Evolutionary conservation across 208 protist genomes (phyloP), one percentile per base, ranked within the genome.

Genomic region (Leishmania tarentolae): DNA sequence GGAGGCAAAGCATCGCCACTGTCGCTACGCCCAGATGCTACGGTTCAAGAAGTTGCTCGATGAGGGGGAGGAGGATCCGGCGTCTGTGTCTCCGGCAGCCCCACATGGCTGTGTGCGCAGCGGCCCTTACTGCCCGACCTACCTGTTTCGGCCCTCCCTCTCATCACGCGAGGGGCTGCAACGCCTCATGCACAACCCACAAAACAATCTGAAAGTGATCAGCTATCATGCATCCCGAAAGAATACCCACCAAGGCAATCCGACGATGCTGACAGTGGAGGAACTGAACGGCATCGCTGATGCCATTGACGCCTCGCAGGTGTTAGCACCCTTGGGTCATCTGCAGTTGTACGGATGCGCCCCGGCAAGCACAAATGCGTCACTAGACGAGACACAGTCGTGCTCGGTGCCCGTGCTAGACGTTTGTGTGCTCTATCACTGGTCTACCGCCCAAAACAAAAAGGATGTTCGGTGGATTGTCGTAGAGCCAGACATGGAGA

Each of bases 11-110:
- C 82, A 84, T 24, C 61, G 44, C 9, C 85, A 88, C 53, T 96
- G 93, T 84, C 89, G 91, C 68, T 96, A 91, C 77, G 88, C 88
- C 53, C 88, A 87, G 78, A 90, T 90, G 87, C 84, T 88, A n/a
- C 37, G 84, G 21, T 85, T 82, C 65, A 92, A 93, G 71, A 71
- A 72, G 46, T 69, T 63, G 59, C 78, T 75, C 19, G 78, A 78
- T n/a, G 44, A 6, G 2, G 66, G 53, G 61, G 59, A 56, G 13
- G 70, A 75, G 56, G 76, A 19, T 5, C 28, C 44, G 50, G 68
- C 50, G n/a, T 19, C 75, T 3, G 66, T 44, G 3, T 37, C 50
- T 8, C n/a, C 37, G n/a, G 44, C 50, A 24, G 4, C 4, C 0
- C 4, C 31, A 35, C 28, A 15, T 28, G 31, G 6, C 1, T 31